These are phyloP conservation scores for Tylopilus sp. DNA, from an alignment of 1,284 basidiomycete species.

Conservation along the genomic window DNA sequence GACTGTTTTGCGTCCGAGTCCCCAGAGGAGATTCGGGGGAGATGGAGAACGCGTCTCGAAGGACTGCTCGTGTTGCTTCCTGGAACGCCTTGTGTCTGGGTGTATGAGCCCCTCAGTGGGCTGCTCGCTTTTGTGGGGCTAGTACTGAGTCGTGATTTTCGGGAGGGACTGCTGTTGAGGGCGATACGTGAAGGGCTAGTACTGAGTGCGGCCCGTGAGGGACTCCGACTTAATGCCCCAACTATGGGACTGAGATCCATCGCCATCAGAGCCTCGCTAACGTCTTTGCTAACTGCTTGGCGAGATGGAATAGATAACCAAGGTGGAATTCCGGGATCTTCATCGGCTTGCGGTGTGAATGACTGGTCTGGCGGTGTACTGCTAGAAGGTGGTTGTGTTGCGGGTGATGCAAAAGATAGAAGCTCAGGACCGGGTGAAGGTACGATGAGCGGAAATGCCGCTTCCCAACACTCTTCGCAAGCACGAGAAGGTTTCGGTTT, in stretches of 20 bases:
- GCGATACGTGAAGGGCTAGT: conserved; percentile 42
- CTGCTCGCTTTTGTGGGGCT: conserved; percentile 36
- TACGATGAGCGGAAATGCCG: conserved; percentile 75
- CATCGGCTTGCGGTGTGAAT: conserved; percentile 34
- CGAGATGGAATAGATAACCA: conserved; percentile 46
- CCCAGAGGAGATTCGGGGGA: conserved; percentile 35
- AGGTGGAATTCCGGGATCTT: conserved; percentile 35
- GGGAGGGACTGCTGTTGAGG: conserved; percentile 32
- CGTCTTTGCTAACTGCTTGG: conserved; percentile 26
- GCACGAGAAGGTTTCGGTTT: conserved; percentile 79
- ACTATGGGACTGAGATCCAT: conserved; percentile 41
- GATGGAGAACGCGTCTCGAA: conserved; percentile 32
- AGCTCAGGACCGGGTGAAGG: conserved; percentile 42
- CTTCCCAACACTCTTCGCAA: conserved; percentile 88
- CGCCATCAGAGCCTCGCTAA: conserved; percentile 53
- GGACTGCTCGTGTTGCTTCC: conserved; percentile 37
- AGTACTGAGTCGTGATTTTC: conserved; percentile 36
- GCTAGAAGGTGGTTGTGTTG: conserved; percentile 17
- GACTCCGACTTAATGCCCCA: conserved; percentile 33
- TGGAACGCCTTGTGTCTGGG: conserved; percentile 15
- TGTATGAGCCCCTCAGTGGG: conserved; percentile 27
- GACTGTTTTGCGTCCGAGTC: conserved; percentile 20
- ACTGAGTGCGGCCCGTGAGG: conserved; percentile 37
- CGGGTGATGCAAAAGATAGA: conserved; percentile 11
- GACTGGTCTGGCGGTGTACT: conserved; percentile 25